Percentiles rank a stretch among this genome's conserved stretches.
These are phyloP conservation scores for Trametes elegans DNA, from an alignment of 768 basidiomycete genomes.

Conservation along the genomic window DNA sequence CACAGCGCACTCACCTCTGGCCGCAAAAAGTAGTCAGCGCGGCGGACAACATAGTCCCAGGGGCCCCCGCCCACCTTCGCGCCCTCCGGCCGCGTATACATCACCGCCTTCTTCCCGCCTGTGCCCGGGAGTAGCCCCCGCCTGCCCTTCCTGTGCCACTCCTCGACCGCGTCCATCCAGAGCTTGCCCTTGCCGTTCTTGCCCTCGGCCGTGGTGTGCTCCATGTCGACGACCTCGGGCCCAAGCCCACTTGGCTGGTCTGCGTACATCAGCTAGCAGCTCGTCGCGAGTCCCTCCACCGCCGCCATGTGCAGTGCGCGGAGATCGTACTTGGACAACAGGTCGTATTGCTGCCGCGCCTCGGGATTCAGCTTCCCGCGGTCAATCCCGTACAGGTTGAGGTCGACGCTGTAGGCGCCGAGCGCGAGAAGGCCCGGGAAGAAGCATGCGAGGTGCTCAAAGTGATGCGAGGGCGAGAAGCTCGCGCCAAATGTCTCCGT, in stretches of 20 bases:
- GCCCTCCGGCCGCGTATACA: slow-evolving; percentile 29
- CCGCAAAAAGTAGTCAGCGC: slow-evolving; percentile 53
- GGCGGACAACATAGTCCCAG: slow-evolving; percentile 53
- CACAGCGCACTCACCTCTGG: slow-evolving; percentile 66
- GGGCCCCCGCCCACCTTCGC: slow-evolving; percentile 1
- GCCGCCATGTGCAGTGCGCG: slow-evolving; percentile 69
- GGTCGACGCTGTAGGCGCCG: slow-evolving; percentile 59
- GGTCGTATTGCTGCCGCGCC: slow-evolving; percentile 31
- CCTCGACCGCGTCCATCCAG: slow-evolving; percentile 53
- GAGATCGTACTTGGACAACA: slow-evolving; percentile 48
- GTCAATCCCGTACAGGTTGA: slow-evolving; percentile 47
- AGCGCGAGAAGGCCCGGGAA: slow-evolving; percentile 73
- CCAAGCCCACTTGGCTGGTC: slow-evolving; percentile 69
- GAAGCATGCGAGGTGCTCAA: slow-evolving; percentile 80
- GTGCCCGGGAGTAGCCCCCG: slow-evolving; percentile 54
- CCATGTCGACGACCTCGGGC: slow-evolving; percentile 55
- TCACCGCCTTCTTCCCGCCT: slow-evolving; percentile 38
- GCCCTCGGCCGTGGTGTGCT: not conserved
- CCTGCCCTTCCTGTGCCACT: slow-evolving; percentile 36
- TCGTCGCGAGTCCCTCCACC: slow-evolving; percentile 71
- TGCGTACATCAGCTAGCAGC: slow-evolving; percentile 68
- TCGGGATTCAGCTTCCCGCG: slow-evolving; percentile 35
- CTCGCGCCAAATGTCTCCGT: slow-evolving; percentile 45
- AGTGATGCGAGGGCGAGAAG: slow-evolving; percentile 43
- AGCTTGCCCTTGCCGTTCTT: slow-evolving; percentile 17